Evolutionary conservation across 2,329 filamentous ascomycete genomes (phyloP).

Genomic region (Pseudogymnoascus sp.): DNA sequence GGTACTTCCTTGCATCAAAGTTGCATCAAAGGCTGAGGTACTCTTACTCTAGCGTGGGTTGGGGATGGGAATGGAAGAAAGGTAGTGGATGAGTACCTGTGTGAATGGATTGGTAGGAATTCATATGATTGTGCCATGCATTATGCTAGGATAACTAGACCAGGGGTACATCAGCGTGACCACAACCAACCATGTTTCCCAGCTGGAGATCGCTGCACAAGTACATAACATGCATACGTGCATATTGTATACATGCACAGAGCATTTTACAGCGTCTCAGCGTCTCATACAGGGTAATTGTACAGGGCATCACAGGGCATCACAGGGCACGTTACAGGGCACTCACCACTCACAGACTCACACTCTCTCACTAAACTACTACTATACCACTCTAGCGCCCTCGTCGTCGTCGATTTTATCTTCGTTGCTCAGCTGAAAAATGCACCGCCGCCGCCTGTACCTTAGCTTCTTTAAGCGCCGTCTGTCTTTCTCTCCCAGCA

Average conservation of each 20-base stretch:
- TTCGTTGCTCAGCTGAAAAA: conserved; percentile 2
- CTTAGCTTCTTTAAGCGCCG: conserved; percentile 3
- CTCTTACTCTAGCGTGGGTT: conserved; percentile 2
- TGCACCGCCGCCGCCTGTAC: too few species aligned
- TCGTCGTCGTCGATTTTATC: background rate
- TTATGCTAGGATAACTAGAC: background rate
- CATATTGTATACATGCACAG: background rate
- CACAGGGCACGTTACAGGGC: too few species aligned
- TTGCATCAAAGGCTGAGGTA: background rate
- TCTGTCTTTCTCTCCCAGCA: background rate
- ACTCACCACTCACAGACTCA: too few species aligned
- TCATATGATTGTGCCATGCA: background rate
- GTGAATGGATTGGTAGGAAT: background rate
- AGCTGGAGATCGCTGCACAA: conserved; percentile 1
- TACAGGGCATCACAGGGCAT: too few species aligned
- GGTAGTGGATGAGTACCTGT: background rate
- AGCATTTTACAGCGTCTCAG: too few species aligned
- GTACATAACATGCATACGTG: background rate
- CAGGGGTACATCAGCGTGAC: background rate
- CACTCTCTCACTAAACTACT: too few species aligned
- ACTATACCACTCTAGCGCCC: too few species aligned
- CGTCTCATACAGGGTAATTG: too few species aligned
- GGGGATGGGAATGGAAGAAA: background rate
- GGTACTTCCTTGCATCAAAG: conserved; percentile 1
- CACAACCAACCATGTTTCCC: background rate